phyloP scores from a whole-genome alignment of 1,139 yeast genomes.

The Blastobotrys elegans region DNA sequence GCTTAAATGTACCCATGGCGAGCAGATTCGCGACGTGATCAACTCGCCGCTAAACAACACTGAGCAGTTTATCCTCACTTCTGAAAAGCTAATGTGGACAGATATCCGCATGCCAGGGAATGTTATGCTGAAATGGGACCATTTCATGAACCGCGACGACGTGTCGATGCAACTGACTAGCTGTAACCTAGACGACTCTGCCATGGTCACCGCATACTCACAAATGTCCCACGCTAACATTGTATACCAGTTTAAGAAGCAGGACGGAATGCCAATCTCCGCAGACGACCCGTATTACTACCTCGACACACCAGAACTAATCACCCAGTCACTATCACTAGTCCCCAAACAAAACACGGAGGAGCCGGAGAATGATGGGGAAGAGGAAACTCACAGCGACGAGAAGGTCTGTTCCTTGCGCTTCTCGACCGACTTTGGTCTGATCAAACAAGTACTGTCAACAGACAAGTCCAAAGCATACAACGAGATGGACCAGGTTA shows the following conservation, averaged over 20 bases:
- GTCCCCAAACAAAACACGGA: constrained; percentile 8
- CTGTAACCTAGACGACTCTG: constrained; percentile 26
- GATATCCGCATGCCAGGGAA: constrained; percentile 26
- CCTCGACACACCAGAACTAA: constrained; percentile 17
- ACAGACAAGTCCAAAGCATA: constrained; percentile 14
- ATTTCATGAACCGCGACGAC: constrained; percentile 52
- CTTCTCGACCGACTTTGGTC: constrained; percentile 25
- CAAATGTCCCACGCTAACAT: constrained; percentile 41
- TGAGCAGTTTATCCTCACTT: constrained; percentile 26
- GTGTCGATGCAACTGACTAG: constrained; percentile 47
- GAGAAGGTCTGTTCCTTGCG: constrained; percentile 12
- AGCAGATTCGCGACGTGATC: constrained; percentile 18
- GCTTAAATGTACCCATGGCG: constrained; percentile 5
- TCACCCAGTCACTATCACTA: constrained; percentile 15
- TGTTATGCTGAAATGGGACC: constrained; percentile 65
- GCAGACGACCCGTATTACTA: constrained; percentile 40
- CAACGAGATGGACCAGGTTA: constrained; percentile 1
- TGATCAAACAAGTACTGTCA: constrained; percentile 20
- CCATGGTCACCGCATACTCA: constrained; percentile 41
- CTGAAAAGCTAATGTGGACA: constrained; percentile 26
- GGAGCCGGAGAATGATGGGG: neutral
- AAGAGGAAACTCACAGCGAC: neutral
- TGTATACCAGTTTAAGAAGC: constrained; percentile 41
- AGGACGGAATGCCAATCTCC: constrained; percentile 40
- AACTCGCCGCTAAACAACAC: constrained; percentile 15